phyloP scores from a whole-genome alignment of 768 basidiomycete genomes.

The Phaeotremella skinneri region DNA sequence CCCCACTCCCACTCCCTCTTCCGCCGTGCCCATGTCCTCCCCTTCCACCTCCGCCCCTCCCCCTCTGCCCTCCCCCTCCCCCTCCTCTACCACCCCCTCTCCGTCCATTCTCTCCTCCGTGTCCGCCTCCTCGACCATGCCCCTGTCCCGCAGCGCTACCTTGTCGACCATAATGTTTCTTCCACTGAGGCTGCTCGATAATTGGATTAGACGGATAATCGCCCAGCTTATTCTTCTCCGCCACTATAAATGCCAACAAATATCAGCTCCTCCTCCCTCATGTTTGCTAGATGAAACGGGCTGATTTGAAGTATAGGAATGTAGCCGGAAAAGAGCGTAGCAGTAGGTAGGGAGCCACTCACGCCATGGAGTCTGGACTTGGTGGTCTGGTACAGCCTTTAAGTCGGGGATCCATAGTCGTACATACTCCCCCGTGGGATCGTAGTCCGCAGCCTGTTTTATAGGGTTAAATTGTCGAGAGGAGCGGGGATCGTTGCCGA shows the following conservation, averaged over 20 bases:
- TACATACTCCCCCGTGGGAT: slow-evolving; percentile 40
- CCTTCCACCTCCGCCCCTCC: background rate
- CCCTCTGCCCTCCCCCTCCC: background rate
- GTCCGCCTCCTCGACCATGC: slow-evolving; percentile 12
- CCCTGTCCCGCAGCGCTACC: slow-evolving; percentile 5
- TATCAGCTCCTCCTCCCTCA: too few relatives aligned
- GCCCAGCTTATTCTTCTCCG: slow-evolving; percentile 26
- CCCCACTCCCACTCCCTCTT: background rate
- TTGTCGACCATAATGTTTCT: slow-evolving; percentile 37
- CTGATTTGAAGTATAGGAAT: background rate
- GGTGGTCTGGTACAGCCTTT: slow-evolving; percentile 33
- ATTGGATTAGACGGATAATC: slow-evolving; percentile 41
- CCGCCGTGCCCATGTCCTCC: slow-evolving; percentile 1
- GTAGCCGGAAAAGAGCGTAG: background rate
- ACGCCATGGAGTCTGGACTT: slow-evolving; percentile 51
- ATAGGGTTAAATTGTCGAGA: slow-evolving; percentile 51
- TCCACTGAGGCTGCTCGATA: slow-evolving; percentile 40
- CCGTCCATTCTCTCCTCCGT: slow-evolving; percentile 12
- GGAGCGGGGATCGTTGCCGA: slow-evolving; percentile 50
- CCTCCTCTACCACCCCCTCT: slow-evolving; percentile 6
- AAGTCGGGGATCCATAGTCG: slow-evolving; percentile 47
- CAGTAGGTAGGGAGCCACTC: slow-evolving; percentile 19
- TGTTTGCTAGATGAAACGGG: background rate
- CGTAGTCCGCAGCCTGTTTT: slow-evolving; percentile 52
- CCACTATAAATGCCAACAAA: slow-evolving; percentile 7